Evolutionary conservation across 257 asterid species (phyloP).

Genomic region (Galeopsis tetrahit): DNA sequence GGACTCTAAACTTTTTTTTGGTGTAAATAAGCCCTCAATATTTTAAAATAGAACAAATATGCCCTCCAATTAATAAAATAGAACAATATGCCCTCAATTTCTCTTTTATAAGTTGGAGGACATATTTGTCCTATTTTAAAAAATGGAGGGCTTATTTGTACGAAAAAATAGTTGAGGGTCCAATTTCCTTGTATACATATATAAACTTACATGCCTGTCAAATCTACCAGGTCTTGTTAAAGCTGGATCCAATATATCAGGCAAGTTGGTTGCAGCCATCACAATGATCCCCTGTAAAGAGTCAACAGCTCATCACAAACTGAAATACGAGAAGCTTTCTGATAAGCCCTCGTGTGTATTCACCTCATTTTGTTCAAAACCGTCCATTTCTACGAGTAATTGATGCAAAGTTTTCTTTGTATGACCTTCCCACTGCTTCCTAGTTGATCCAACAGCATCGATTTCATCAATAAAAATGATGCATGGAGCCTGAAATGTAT

Average conservation of each 20-base stretch:
- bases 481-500: slow-evolving; percentile 81
- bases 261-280: slow-evolving; percentile 98
- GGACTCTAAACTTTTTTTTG: too few species aligned
- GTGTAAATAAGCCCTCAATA: too few species aligned
- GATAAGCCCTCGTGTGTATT: background rate
- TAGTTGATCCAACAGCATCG: slow-evolving; percentile 97
- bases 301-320: slow-evolving; percentile 12
- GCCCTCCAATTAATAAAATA: too few species aligned
- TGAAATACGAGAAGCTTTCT: slow-evolving; percentile 13
- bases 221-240: slow-evolving; percentile 99
- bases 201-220: slow-evolving; percentile 91
- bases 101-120: too few species aligned
- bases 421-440: slow-evolving; percentile 99
- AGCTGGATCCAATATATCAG: slow-evolving; percentile 98
- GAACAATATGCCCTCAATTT: too few species aligned
- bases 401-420: slow-evolving; percentile 97
- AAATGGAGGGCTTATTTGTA: too few species aligned
- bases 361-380: slow-evolving; percentile 99
- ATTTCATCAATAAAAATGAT: slow-evolving; percentile 95
- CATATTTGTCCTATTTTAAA: too few species aligned
- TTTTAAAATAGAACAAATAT: too few species aligned
- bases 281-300: slow-evolving; percentile 79
- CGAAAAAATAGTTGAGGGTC: too few species aligned
- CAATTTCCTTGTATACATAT: background rate
- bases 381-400: slow-evolving; percentile 97